phyloP scores from a whole-genome alignment of 2,329 filamentous ascomycete genomes.

The Clarireedia homoeocarpa region DNA sequence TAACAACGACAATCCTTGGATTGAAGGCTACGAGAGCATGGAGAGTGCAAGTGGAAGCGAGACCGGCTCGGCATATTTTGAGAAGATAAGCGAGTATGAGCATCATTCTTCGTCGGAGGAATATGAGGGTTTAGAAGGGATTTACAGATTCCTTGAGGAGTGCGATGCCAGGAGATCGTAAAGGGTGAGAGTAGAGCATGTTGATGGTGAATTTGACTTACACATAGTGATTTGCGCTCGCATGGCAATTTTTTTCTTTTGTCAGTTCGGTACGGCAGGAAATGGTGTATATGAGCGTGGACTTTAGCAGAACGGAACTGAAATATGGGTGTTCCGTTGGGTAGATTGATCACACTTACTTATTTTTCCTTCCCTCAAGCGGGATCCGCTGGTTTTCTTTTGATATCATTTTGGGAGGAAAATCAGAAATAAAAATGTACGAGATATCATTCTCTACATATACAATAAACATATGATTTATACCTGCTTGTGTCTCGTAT shows the following conservation, averaged over 20 bases:
- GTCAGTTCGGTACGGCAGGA: neutral
- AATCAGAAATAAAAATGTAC: no score
- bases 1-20: conserved; percentile 25
- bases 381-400: no score
- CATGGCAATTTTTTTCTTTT: neutral
- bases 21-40: conserved; percentile 28
- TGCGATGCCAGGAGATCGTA: conserved; percentile 38
- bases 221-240: neutral
- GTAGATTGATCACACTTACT: neutral
- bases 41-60: conserved; percentile 19
- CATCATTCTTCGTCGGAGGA: conserved; percentile 36
- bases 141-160: conserved; percentile 57
- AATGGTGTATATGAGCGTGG: neutral
- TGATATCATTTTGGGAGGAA: no score
- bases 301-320: neutral
- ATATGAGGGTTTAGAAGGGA: conserved; percentile 55
- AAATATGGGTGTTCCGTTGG: neutral
- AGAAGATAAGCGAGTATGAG: conserved; percentile 21
- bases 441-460: no score
- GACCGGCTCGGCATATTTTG: conserved; percentile 26
- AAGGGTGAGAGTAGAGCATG: neutral
- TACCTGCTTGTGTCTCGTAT: no score
- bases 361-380: neutral
- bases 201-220: neutral
- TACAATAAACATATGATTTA: no score